Evolutionary conservation across 257 asterid genomes (phyloP), one percentile per base, ranked within the genome.

Genomic region (Orobanche coerulescens): DNA sequence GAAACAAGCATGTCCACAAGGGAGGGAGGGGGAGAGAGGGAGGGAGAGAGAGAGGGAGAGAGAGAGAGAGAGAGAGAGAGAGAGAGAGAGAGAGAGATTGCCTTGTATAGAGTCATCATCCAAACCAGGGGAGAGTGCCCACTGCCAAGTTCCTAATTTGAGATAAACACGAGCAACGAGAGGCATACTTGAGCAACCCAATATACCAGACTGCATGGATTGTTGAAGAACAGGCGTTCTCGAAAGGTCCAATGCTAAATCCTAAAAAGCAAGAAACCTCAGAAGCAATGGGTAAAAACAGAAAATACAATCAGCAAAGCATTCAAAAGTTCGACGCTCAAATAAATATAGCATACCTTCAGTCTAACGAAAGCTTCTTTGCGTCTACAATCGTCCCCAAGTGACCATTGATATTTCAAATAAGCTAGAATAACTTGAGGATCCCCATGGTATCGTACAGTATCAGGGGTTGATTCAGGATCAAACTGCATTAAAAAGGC

Each of bases 341-440:
- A 23, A 69, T 61, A 50, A 46, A 36, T 31, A 30, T 42, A 71
- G 67, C 68, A 50, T 65, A 89, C 99, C 99, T 86, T 89, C 70
- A 93, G 79, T 78, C 97, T 80, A 46, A 81, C 61, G 64, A 84
- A 89, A 67, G 97, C 91, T 51, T 86, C 97, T 79, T 81, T 83
- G 64, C 99, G 94, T 78, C 79, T 86, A 51, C 82, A 88, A 68
- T 93, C 99, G 72, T 93, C 99, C 58, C 99, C 99, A 60, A 83
- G 93, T 61, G 99, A 93, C 95, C 97, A 93, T 61, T 93, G 97
- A 77, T 93, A 93, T 67, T 89, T 84, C 80, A 93, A 73, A 67
- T 86, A 86, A 46, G 99, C 97, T 73, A 89, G 83, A 80, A 93
- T 86, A 76, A 83, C 99, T 83, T 84, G 95, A 70, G 99, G 99